Base-by-base conservation (phyloP, 352 stramenopile species). In the Pythium aquatile region DNA sequence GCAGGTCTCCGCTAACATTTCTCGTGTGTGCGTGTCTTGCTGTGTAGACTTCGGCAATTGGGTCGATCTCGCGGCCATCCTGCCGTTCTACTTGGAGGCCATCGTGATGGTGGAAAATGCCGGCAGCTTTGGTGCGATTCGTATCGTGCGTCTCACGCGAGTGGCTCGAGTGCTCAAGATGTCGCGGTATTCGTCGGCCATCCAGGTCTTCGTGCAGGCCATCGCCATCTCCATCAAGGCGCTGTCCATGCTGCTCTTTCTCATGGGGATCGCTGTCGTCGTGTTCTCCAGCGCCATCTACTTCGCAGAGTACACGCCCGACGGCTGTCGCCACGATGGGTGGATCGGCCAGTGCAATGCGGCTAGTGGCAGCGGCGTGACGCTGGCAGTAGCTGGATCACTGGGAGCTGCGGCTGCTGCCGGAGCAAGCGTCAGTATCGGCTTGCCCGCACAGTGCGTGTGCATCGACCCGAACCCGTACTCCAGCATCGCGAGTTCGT, bases 121-220 rank as follows among this genome's bases (percentile, higher is more conserved):
- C 4, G 68, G 71, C 5, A 85, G 75, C 11, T 83, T 93, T 24
- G 79, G 81, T 5, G 85, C 88, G 16, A 84, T 97, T 52, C 78
- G 89, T 33, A 90, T 97, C 42, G 80, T 96, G 7, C 85, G 89
- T 2, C 83, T 97, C 52, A 87, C 81, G 8, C 83, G 88, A 11
- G 85, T 97, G 1, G 81, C 85, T 1, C 81, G 89, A 11, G 85
- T 97, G 20, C 73, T 97, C 44, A 96, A 96, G 67, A 90, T 96
- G 71, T 94, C 86, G 20, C 79, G 86, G 13, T 95, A 96, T 55
- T 91, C 87, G 11, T 91, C 83, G 7, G 87, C 85, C 24, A 94
- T 96, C 66, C 81, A 90, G 55, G 81, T 93, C 32, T 96, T 96
- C 49, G 76, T 85, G 5, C 78, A 88, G 57, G 82, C 85, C 16